phyloP scores from a whole-genome alignment of 805 yeast species.

The Saccharomycopsis lassenensis region DNA sequence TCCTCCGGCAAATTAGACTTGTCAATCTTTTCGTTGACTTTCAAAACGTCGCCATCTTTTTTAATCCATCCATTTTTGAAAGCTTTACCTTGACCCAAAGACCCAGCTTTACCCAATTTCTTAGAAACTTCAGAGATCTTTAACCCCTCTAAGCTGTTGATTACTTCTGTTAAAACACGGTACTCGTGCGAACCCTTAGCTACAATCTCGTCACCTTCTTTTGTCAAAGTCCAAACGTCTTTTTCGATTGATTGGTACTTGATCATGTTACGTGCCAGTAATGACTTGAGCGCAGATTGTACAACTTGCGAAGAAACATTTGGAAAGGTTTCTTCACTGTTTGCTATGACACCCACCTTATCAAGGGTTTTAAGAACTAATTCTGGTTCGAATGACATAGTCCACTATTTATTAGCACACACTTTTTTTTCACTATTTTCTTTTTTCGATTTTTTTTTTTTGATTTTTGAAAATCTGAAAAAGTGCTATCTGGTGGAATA shows the following conservation, averaged over 20 bases:
- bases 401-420: too few species aligned
- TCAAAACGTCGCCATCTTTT: conserved; percentile 74
- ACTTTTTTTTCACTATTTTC: too few species aligned
- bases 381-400: conserved; percentile 19
- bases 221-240: conserved; percentile 64
- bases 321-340: conserved; percentile 62
- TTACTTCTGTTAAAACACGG: conserved; percentile 64
- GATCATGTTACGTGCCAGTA: conserved; percentile 77
- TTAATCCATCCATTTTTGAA: conserved; percentile 95
- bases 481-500: too few species aligned
- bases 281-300: conserved; percentile 78
- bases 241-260: conserved; percentile 59
- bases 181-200: conserved; percentile 83
- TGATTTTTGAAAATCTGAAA: too few species aligned
- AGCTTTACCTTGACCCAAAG: conserved; percentile 93
- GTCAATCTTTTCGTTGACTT: conserved; percentile 41
- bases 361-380: conserved; percentile 52
- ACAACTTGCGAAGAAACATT: conserved; percentile 50
- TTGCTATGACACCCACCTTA: conserved; percentile 49
- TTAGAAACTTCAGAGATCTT: conserved; percentile 66
- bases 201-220: conserved; percentile 74
- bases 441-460: too few species aligned
- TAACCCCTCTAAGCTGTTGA: conserved; percentile 65
- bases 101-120: conserved; percentile 73
- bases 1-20: conserved; percentile 45